Evolutionary conservation across 208 protist species (phyloP), one percentile per base, ranked within the genome.

Genomic region (Angomonas desouzai): DNA sequence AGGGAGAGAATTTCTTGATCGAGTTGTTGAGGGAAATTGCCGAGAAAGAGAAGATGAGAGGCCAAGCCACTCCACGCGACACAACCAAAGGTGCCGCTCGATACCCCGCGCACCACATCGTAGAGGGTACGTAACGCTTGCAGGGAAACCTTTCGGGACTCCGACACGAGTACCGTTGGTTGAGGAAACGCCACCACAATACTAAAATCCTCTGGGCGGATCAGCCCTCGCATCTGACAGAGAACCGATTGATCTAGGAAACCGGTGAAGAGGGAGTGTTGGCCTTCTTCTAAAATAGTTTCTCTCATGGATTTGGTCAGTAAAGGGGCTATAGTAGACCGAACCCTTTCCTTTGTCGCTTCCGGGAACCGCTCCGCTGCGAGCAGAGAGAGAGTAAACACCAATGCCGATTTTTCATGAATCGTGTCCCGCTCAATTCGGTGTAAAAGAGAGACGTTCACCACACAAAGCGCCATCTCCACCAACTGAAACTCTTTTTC

Each of bases 401-500:
- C 36, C 45, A 51, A 51, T 16, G 18, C 45, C 10, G 45, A 13
- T 23, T 23, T 23, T 23, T 51, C 45, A 23, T 51, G 45, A 4
- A 51, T 16, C 45, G 45, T 51, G 45, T 51, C 45, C 45, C 45
- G 9, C 45, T 51, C 45, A 13, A 51, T 23, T 3, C 9, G 20
- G 18, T 51, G 45, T 16, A 23, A 4, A 51, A 51, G 45, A 23
- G 45, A 51, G 3, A 13, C 18, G 9, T 51, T 40, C 36, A 40
- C 36, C 6, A 40, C 13, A 13, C 36, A 13, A 23, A 51, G 45
- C 20, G 45, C 45, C 0, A 10, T 34, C 0, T 32, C n/a, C 13
- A 29, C 16, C 48, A 70, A 47, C 53, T 27, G 33, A 40, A 70
- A 49, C 34, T 58, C n/a, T n/a, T n/a, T n/a, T n/a, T n/a, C 64